Conservation (phyloP, 2,329 filamentous ascomycete genomes). For the Escovopsis weberi region DNA sequence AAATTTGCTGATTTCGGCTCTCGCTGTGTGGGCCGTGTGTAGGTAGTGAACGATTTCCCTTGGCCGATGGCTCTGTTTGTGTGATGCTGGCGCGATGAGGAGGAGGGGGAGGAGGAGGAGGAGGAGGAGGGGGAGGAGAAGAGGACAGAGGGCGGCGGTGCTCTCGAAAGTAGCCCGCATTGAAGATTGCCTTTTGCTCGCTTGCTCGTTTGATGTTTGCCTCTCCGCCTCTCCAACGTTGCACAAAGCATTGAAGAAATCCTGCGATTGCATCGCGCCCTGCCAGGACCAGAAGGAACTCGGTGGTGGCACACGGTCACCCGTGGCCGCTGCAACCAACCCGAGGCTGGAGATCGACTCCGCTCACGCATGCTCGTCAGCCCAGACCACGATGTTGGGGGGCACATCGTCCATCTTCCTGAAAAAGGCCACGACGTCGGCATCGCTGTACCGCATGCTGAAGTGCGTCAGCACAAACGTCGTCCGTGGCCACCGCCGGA, state of each 20-base stretch:
- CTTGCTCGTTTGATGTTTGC: too few relatives aligned
- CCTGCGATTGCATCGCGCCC: too few relatives aligned
- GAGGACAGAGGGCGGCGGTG: too few relatives aligned
- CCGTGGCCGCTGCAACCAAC: not conserved
- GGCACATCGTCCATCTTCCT: conserved; percentile 22
- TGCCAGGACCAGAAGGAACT: too few relatives aligned
- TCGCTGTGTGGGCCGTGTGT: not conserved
- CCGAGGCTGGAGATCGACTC: not conserved
- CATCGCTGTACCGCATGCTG: conserved; percentile 29
- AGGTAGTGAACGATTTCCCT: not conserved
- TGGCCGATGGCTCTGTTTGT: not conserved
- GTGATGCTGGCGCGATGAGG: not conserved
- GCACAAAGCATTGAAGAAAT: too few relatives aligned
- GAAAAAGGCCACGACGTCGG: conserved; percentile 27
- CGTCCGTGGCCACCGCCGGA: conserved; percentile 26
- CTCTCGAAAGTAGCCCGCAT: too few relatives aligned
- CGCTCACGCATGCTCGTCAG: conserved; percentile 20
- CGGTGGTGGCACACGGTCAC: not conserved
- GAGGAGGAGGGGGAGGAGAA: too few relatives aligned
- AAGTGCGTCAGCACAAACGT: conserved; percentile 34
- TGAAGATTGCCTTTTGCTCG: too few relatives aligned
- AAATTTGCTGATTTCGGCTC: not conserved
- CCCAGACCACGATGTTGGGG: conserved; percentile 32
- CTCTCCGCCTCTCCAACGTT: too few relatives aligned
- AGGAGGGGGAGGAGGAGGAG: too few relatives aligned